Evolutionary conservation across 257 asterid genomes (phyloP).

Genomic region (Anisodus acutangulus): DNA sequence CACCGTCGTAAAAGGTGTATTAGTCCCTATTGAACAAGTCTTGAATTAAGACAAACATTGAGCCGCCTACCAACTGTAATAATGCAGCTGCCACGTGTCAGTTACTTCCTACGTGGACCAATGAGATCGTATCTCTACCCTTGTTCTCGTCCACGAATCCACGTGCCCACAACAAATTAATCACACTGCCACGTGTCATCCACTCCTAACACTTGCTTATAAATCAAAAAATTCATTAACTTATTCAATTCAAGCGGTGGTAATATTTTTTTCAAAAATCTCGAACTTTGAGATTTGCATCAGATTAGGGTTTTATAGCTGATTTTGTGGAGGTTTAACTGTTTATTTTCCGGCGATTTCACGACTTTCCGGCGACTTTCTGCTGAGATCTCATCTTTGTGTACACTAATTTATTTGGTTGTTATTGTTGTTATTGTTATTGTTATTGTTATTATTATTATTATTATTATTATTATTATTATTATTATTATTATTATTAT

Average conservation of each 20-base stretch:
- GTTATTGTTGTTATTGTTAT: too few species aligned
- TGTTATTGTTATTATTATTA: background rate
- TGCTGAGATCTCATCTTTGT: background rate
- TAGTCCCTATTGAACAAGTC: background rate
- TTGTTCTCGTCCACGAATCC: background rate
- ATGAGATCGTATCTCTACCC: background rate
- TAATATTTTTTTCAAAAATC: background rate
- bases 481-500: background rate
- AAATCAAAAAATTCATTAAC: background rate
- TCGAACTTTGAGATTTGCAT: background rate
- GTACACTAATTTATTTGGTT: background rate
- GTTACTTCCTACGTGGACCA: background rate
- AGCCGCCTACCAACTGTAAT: background rate
- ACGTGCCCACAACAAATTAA: background rate
- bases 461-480: background rate
- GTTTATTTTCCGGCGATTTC: background rate
- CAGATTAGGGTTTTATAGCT: background rate
- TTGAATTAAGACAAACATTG: background rate
- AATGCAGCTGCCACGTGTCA: background rate
- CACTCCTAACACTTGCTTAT: background rate
- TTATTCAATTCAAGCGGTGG: too few species aligned
- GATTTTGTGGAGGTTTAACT: background rate
- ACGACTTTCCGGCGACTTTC: background rate
- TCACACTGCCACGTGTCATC: slow-evolving; percentile 8
- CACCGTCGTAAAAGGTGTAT: background rate